Conservation (phyloP, 169 alveolate genomes). For the Plasmodium falciparum region DNA sequence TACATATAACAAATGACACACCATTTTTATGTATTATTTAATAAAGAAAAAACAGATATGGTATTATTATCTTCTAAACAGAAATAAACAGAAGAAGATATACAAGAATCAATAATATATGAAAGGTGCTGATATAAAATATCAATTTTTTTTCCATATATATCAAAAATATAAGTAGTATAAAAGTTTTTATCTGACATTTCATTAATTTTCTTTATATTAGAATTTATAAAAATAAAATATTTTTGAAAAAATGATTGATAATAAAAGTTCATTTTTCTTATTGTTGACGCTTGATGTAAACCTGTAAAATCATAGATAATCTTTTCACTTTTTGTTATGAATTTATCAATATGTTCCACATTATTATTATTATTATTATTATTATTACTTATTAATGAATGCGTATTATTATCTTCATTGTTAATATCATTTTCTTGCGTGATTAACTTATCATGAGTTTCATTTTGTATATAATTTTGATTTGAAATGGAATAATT, state of each 20-base stretch:
- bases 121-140: constrained; percentile 51
- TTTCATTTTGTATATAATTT: constrained; percentile 13
- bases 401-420: not conserved
- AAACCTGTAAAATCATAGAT: constrained; percentile 64
- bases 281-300: constrained; percentile 43
- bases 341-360: constrained; percentile 12
- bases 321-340: constrained; percentile 45
- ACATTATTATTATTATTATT: not conserved
- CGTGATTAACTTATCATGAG: not conserved
- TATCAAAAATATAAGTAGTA: constrained; percentile 44
- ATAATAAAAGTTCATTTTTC: constrained; percentile 27
- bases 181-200: constrained; percentile 71
- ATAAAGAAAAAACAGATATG: constrained; percentile 30
- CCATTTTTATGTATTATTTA: not conserved
- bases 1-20: not conserved
- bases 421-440: not conserved
- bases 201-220: constrained; percentile 48
- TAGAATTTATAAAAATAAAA: constrained; percentile 66
- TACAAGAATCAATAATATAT: constrained; percentile 62
- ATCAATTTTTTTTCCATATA: constrained; percentile 39
- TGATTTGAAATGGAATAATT: constrained; percentile 14
- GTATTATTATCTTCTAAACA: constrained; percentile 69
- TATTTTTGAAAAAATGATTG: constrained; percentile 1
- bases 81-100: constrained; percentile 51
- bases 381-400: not conserved